A percentile compares a stretch with the other conserved stretches of the same genome.
These are phyloP conservation scores for Arthroderma sp. DNA, from an alignment of 2,329 filamentous ascomycete species.

Conservation along the genomic window DNA sequence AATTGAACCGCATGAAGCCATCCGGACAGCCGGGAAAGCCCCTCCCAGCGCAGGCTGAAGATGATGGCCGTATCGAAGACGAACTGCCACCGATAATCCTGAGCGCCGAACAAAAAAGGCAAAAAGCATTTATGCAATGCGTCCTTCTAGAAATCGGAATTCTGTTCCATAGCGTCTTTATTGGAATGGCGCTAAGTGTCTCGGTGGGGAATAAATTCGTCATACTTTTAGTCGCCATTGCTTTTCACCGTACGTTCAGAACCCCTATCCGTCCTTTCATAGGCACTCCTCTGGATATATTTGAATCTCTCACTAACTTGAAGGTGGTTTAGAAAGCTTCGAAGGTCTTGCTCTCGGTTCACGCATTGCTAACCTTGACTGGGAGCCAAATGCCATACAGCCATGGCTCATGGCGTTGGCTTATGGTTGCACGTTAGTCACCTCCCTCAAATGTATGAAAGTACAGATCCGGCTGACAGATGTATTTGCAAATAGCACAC, in stretches of 20 bases:
- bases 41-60: not conserved
- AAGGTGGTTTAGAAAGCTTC: slow-evolving; percentile 22
- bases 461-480: not conserved
- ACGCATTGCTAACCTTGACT: slow-evolving; percentile 23
- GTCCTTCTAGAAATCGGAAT: slow-evolving; percentile 66
- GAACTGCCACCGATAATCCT: slow-evolving; percentile 10
- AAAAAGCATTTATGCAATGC: slow-evolving; percentile 59
- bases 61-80: not conserved
- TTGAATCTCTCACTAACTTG: slow-evolving; percentile 5
- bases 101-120: slow-evolving; percentile 34
- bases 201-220: slow-evolving; percentile 26
- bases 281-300: not conserved
- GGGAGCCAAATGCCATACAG: slow-evolving; percentile 23
- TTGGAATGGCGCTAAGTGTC: slow-evolving; percentile 28
- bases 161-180: slow-evolving; percentile 58
- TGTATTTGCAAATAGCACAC: slow-evolving; percentile 45
- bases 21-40: slow-evolving; percentile 14
- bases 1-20: slow-evolving; percentile 21
- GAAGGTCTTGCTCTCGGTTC: slow-evolving; percentile 27
- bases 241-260: slow-evolving; percentile 26
- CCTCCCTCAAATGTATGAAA: not conserved
- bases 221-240: slow-evolving; percentile 26
- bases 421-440: slow-evolving; percentile 46
- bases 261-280: not conserved
- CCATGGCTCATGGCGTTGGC: slow-evolving; percentile 64